phyloP scores from a whole-genome alignment of 2,329 filamentous ascomycete genomes.

The Botryotinia narcissicola region DNA sequence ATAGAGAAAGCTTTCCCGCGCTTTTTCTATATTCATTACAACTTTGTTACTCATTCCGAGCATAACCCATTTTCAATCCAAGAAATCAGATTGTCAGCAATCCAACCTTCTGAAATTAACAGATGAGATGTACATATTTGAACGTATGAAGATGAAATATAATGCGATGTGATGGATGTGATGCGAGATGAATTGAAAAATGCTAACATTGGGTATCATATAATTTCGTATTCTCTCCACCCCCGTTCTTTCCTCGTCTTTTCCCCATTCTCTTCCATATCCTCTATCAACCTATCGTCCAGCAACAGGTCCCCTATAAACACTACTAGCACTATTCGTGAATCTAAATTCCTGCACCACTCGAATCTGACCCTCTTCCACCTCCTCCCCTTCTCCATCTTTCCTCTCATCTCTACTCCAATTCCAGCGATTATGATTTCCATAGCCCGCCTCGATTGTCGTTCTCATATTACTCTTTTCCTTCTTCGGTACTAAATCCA shows the following conservation, averaged over 20 bases:
- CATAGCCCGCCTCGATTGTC: not conserved
- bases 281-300: not conserved
- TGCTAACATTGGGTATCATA: not conserved
- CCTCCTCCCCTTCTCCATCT: not conserved
- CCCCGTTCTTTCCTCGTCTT: rapidly evolving
- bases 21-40: rapidly evolving
- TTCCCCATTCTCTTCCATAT: not conserved
- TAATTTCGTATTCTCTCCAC: not conserved
- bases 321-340: not conserved
- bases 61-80: not conserved
- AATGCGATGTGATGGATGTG: not conserved
- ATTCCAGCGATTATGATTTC: slow-evolving; percentile 6
- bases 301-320: not conserved
- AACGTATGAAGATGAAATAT: not conserved
- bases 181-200: not conserved
- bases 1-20: not conserved
- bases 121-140: not conserved
- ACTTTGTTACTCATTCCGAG: not conserved
- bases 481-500: slow-evolving; percentile 15
- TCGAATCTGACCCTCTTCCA: slow-evolving; percentile 12
- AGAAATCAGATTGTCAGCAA: too few species aligned
- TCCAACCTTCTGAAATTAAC: not conserved
- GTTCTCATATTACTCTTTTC: slow-evolving; percentile 12
- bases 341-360: slow-evolving; percentile 14
- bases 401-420: not conserved